Percentiles rank a stretch among this genome's conserved stretches.
These are phyloP conservation scores for Russula sp. DNA, from an alignment of 768 basidiomycete genomes.

Conservation along the genomic window DNA sequence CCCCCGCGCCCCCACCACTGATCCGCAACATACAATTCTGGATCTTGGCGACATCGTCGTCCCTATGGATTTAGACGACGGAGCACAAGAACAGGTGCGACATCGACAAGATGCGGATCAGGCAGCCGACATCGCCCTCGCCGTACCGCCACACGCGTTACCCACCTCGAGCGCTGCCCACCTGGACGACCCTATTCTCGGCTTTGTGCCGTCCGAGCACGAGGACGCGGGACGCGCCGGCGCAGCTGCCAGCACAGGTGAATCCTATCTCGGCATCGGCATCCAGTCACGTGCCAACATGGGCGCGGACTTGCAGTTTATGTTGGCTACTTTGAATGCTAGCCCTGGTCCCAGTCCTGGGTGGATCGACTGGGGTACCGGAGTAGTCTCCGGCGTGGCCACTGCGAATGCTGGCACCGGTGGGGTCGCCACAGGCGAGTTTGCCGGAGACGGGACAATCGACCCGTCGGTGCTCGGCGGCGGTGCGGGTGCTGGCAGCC, in stretches of 20 bases:
- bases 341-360: neutral
- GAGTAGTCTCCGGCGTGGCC: neutral
- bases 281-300: neutral
- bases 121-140: neutral
- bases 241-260: neutral
- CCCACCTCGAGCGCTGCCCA: neutral
- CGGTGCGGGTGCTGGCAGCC: neutral
- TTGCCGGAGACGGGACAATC: constrained; percentile 19
- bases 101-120: neutral
- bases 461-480: constrained; percentile 19
- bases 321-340: neutral
- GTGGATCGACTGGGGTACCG: constrained; percentile 5
- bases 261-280: neutral
- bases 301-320: neutral
- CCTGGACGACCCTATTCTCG: constrained; percentile 12
- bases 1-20: neutral
- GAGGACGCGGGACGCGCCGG: neutral
- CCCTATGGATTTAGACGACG: constrained; percentile 1
- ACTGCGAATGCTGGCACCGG: neutral
- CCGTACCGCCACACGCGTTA: neutral
- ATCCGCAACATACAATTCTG: neutral
- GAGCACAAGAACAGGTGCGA: neutral
- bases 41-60: neutral
- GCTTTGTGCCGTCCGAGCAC: constrained; percentile 7
- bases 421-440: neutral